These are phyloP conservation scores for Lanmaoa rubissima DNA, from an alignment of 768 basidiomycete species.

Conservation along the genomic window DNA sequence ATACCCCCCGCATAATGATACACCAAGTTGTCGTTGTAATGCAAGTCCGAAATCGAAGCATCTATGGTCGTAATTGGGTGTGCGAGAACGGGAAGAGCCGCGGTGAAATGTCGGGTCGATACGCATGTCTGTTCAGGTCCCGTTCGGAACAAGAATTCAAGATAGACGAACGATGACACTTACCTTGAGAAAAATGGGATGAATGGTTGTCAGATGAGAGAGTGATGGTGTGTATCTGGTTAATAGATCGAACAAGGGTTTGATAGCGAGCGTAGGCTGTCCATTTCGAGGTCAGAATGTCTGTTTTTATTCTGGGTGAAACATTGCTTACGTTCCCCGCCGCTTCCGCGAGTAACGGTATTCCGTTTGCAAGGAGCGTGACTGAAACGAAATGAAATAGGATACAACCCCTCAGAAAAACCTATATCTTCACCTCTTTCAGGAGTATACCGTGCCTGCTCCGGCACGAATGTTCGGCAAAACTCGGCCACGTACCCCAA, in stretches of 20 bases:
- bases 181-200: slow-evolving; percentile 65
- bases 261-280: slow-evolving; percentile 48
- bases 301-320: background rate
- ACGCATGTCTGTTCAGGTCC: slow-evolving; percentile 53
- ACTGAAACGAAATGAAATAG: slow-evolving; percentile 41
- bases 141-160: background rate
- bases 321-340: slow-evolving; percentile 50
- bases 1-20: slow-evolving; percentile 85
- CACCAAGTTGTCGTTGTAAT: slow-evolving; percentile 76
- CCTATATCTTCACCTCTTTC: slow-evolving; percentile 52
- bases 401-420: background rate
- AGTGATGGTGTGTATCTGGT: slow-evolving; percentile 57
- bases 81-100: slow-evolving; percentile 59
- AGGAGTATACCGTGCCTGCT: slow-evolving; percentile 63
- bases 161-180: slow-evolving; percentile 18
- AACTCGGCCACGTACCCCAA: slow-evolving; percentile 51
- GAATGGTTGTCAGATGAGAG: slow-evolving; percentile 66
- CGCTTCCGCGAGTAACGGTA: slow-evolving; percentile 48
- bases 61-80: slow-evolving; percentile 69
- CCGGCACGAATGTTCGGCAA: slow-evolving; percentile 58
- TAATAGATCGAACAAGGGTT: slow-evolving; percentile 58
- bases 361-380: slow-evolving; percentile 62
- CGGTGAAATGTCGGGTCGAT: slow-evolving; percentile 47
- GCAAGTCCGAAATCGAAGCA: slow-evolving; percentile 56
- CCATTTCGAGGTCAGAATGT: slow-evolving; percentile 21